A percentile compares a stretch with the other conserved stretches of the same genome.
Evolutionary conservation across 2,329 filamentous ascomycete species (phyloP).

Genomic region (Geosmithia flava): DNA sequence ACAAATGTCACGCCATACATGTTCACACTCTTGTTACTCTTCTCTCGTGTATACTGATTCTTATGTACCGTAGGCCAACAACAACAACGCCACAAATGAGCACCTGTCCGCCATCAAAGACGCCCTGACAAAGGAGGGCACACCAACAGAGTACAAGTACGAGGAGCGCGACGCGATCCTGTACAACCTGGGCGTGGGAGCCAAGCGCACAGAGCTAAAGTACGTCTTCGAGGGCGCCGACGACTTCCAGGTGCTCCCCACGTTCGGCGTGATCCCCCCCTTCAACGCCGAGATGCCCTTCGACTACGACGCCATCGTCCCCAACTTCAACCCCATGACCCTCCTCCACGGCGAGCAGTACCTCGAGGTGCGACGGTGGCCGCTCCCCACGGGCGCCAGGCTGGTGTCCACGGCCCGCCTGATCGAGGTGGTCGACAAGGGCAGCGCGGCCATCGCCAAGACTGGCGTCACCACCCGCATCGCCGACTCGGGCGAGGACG

Average conservation of each 20-base stretch:
- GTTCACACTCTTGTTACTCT: too few relatives aligned
- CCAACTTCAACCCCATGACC: conserved; percentile 98
- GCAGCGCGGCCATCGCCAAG: conserved; percentile 73
- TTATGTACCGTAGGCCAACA: not conserved
- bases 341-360: conserved; percentile 97
- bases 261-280: conserved; percentile 92
- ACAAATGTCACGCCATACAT: not conserved
- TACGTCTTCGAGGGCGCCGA: conserved; percentile 86
- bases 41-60: not conserved
- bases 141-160: conserved; percentile 67
- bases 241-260: conserved; percentile 86
- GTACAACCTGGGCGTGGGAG: conserved; percentile 90
- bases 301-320: conserved; percentile 69
- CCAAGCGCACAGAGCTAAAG: conserved; percentile 77
- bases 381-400: conserved; percentile 73
- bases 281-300: conserved; percentile 78
- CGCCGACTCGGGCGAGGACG: conserved; percentile 70
- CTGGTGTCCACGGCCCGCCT: conserved; percentile 68
- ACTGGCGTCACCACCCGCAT: conserved; percentile 73
- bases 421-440: conserved; percentile 94
- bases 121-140: conserved; percentile 58
- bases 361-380: conserved; percentile 85
- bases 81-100: conserved; percentile 31
- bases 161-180: conserved; percentile 82
- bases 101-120: conserved; percentile 64